Evolutionary conservation across 306 rosid genomes (phyloP), one percentile per base, ranked within the genome.

Genomic region (Pyrus pyrifolia): DNA sequence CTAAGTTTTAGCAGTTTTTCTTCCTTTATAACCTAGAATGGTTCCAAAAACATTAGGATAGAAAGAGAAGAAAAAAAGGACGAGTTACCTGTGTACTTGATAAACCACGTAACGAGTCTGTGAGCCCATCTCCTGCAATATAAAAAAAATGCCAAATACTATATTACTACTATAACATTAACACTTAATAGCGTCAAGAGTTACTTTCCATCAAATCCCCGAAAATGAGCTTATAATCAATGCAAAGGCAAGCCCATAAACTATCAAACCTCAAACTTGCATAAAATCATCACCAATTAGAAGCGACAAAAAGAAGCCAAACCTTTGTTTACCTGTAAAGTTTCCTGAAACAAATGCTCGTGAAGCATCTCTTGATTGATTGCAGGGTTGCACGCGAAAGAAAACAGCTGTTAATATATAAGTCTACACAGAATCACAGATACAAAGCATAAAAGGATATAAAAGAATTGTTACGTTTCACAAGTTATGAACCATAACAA

Each of bases 331-430:
- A 94, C 98, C 98, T 82, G 98, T 87, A 87, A 94, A 94, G 85
- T 94, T 94, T 81, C 98, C 98, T 5, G 97, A 94, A 81, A 94
- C 97, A 85, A 91, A 94, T n/a, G 98, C 97, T 14, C 97, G 91
- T 35, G 98, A 94, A 81, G 97, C 98, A 74, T 94, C 98, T 87
- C 98, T 94, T 83, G 70, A 78, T 74, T 40, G 21, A 79, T 72
- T 22, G 60, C 35, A 4, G 66, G 35, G 18, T 25, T 23, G 33
- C 69, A 62, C 35, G 81, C 19, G 42, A 23, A 55, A 68, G 8
- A 75, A 76, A 86, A 66, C 33, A 29, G 19, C 17, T 55, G 68
- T 80, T 61, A 77, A 75, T 35, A 62, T 13, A 38, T 31, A 40
- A 60, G 33, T 69, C 18, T 38, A 68, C 11, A 11, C 21, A 44